phyloP scores from a whole-genome alignment of 2,329 filamentous ascomycete genomes.

The Leptographium wingfieldii region DNA sequence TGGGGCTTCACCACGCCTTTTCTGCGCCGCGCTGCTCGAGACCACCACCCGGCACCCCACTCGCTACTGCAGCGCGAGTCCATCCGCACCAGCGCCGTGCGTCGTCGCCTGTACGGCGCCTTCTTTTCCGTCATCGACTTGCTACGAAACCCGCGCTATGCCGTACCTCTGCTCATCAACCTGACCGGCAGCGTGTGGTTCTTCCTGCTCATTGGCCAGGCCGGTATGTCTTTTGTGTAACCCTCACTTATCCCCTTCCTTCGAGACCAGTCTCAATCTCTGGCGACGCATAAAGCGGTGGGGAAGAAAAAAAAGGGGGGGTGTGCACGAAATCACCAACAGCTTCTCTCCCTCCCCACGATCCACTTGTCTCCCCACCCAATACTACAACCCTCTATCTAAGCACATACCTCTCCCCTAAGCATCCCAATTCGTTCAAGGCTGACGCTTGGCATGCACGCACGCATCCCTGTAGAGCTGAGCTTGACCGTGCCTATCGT shows the following conservation, averaged over 20 bases:
- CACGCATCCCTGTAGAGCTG: constrained; percentile 45
- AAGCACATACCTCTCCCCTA: constrained; percentile 1
- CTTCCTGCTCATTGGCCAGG: constrained; percentile 83
- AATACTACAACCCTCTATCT: too few relatives aligned
- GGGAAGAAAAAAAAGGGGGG: too few relatives aligned
- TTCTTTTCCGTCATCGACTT: constrained; percentile 69
- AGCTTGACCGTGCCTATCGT: constrained; percentile 91
- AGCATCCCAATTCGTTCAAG: not conserved
- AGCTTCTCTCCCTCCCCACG: too few relatives aligned
- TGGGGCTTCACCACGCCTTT: constrained; percentile 92
- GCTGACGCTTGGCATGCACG: not conserved
- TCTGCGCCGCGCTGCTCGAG: constrained; percentile 72
- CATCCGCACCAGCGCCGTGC: constrained; percentile 46
- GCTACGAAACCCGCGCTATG: constrained; percentile 69
- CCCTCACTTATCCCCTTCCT: constrained; percentile 4
- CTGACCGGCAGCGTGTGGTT: constrained; percentile 94
- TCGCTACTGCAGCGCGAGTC: constrained; percentile 37
- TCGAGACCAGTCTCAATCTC: too few relatives aligned
- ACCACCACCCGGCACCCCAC: constrained; percentile 54
- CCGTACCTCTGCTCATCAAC: constrained; percentile 73
- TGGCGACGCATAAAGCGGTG: too few relatives aligned
- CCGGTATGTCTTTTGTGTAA: constrained; percentile 46
- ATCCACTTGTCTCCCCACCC: too few relatives aligned
- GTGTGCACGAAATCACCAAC: too few relatives aligned
- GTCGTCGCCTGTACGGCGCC: constrained; percentile 47